Conservation (phyloP, 306 rosid genomes). For the Prunus mume region DNA sequence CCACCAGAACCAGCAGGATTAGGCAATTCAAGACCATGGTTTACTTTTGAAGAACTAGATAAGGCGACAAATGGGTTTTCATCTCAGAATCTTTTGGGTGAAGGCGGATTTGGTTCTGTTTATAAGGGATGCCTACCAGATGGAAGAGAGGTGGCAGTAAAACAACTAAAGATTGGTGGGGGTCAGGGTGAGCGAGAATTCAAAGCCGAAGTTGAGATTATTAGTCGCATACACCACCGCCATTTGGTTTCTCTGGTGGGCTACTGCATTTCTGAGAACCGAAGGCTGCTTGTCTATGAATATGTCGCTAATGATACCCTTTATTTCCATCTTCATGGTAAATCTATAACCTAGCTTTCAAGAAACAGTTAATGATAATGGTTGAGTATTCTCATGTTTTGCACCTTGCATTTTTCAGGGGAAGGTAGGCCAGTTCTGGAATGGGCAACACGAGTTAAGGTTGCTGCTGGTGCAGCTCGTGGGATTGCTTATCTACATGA, state of each 20-base stretch:
- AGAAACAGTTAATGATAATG: slow-evolving; percentile 16
- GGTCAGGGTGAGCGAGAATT: slow-evolving; percentile 92
- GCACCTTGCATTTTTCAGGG: slow-evolving; percentile 37
- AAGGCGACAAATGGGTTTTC: slow-evolving; percentile 81
- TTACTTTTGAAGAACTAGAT: slow-evolving; percentile 72
- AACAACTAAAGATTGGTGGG: slow-evolving; percentile 79
- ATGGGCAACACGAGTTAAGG: slow-evolving; percentile 76
- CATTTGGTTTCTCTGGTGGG: slow-evolving; percentile 93
- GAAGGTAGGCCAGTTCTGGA: slow-evolving; percentile 56
- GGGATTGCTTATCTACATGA: slow-evolving; percentile 96
- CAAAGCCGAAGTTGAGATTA: slow-evolving; percentile 85
- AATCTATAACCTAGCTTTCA: slow-evolving; percentile 26
- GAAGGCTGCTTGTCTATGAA: slow-evolving; percentile 88
- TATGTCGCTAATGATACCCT: slow-evolving; percentile 76
- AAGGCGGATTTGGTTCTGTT: slow-evolving; percentile 93
- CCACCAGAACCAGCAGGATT: slow-evolving; percentile 59
- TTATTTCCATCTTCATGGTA: slow-evolving; percentile 87
- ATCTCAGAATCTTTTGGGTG: slow-evolving; percentile 69
- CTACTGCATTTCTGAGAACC: slow-evolving; percentile 67
- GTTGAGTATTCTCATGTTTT: slow-evolving; percentile 19
- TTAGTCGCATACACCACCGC: slow-evolving; percentile 91
- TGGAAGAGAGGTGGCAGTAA: slow-evolving; percentile 87
- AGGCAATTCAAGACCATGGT: slow-evolving; percentile 81
- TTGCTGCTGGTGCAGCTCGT: slow-evolving; percentile 92
- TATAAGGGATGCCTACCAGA: slow-evolving; percentile 82